A percentile compares a stretch with the other conserved stretches of the same genome.
These are phyloP conservation scores for Sarocladium strictum DNA, from an alignment of 2,329 filamentous ascomycete genomes.

Conservation along the genomic window DNA sequence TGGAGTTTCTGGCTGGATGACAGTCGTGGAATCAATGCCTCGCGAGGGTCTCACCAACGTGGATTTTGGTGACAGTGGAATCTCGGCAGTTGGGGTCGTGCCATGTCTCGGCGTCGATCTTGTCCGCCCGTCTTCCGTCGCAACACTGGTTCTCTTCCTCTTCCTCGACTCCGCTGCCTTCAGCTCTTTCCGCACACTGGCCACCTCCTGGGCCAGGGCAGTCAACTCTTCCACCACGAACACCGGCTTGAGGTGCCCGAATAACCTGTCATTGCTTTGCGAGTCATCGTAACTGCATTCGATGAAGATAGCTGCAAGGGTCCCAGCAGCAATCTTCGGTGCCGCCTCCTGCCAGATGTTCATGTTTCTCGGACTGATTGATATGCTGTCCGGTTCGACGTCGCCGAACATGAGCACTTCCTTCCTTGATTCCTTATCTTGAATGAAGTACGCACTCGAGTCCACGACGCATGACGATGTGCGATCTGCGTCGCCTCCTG, in stretches of 20 bases:
- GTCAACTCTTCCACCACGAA: slow-evolving; percentile 77
- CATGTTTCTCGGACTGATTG: slow-evolving; percentile 73
- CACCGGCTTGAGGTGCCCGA: slow-evolving; percentile 80
- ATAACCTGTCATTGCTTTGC: slow-evolving; percentile 70
- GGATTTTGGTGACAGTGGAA: slow-evolving; percentile 48
- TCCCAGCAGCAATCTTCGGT: slow-evolving; percentile 69
- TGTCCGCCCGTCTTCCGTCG: not conserved
- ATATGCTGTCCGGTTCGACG: slow-evolving; percentile 85
- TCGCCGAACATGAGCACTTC: slow-evolving; percentile 95
- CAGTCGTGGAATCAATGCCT: not conserved
- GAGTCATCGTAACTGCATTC: slow-evolving; percentile 91
- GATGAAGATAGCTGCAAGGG: slow-evolving; percentile 79
- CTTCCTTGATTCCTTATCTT: slow-evolving; percentile 60
- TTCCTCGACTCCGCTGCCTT: slow-evolving; percentile 43
- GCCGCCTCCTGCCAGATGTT: slow-evolving; percentile 84
- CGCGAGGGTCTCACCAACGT: not conserved
- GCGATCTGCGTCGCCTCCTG: slow-evolving; percentile 23
- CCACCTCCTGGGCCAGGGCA: slow-evolving; percentile 64
- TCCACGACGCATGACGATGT: slow-evolving; percentile 67
- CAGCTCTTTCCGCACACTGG: slow-evolving; percentile 30
- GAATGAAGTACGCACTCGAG: slow-evolving; percentile 90
- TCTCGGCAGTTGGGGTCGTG: slow-evolving; percentile 26
- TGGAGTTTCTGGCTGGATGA: slow-evolving; percentile 28
- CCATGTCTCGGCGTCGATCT: not conserved
- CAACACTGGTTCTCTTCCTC: slow-evolving; percentile 52